These are phyloP conservation scores for Coprinopsis strossmayeri DNA, from an alignment of 768 basidiomycete genomes.

Conservation along the genomic window DNA sequence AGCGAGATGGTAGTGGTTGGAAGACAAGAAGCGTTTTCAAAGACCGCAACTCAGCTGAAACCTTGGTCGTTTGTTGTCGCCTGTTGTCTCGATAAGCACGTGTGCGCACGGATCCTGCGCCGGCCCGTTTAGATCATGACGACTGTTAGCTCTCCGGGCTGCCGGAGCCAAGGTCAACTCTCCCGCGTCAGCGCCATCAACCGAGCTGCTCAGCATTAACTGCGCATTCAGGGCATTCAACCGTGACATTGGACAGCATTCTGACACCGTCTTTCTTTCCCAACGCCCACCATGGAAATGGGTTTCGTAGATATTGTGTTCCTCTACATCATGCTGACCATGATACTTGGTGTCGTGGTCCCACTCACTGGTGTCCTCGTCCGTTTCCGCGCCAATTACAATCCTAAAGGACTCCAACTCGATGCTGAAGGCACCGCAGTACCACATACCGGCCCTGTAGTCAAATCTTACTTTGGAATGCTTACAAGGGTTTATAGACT, in stretches of 20 bases:
- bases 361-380: conserved; percentile 66
- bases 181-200: not conserved
- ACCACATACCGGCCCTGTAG: conserved; percentile 72
- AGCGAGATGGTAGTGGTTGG: conserved; percentile 10
- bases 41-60: conserved; percentile 7
- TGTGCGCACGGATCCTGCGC: not conserved
- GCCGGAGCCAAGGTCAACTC: not conserved
- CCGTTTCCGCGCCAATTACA: conserved; percentile 78
- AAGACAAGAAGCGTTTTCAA: conserved; percentile 10
- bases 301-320: conserved; percentile 30
- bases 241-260: conserved; percentile 1
- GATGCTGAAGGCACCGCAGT: conserved; percentile 72
- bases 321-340: conserved; percentile 36
- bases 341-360: conserved; percentile 54
- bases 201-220: not conserved
- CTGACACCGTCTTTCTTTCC: conserved; percentile 5
- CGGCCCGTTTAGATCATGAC: no score
- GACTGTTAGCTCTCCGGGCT: no score
- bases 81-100: conserved; percentile 6
- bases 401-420: conserved; percentile 76
- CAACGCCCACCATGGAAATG: conserved; percentile 22
- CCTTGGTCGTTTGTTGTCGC: conserved; percentile 5
- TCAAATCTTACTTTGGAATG: conserved; percentile 74
- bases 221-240: no score
- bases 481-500: conserved; percentile 59